Percentiles rank a stretch among this genome's conserved stretches.
These are phyloP conservation scores for Melaleuca quinquenervia DNA, from an alignment of 345 rosid species.

Conservation along the genomic window DNA sequence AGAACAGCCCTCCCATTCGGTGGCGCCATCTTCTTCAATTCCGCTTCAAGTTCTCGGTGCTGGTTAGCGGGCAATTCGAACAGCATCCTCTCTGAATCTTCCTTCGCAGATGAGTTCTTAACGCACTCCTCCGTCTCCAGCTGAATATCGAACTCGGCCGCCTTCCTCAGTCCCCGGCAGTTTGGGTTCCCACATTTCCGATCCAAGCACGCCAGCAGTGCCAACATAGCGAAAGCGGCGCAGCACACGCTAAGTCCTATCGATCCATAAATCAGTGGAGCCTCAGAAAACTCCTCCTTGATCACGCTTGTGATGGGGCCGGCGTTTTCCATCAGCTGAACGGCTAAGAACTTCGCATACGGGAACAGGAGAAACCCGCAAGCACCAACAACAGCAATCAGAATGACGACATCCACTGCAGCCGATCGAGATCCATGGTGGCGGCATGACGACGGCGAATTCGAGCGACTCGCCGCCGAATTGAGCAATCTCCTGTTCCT, in stretches of 20 bases:
- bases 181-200: constrained; percentile 70
- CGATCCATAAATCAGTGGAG: constrained; percentile 59
- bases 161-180: constrained; percentile 79
- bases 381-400: constrained; percentile 64
- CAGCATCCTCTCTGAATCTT: constrained; percentile 39
- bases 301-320: constrained; percentile 31
- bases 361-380: constrained; percentile 74
- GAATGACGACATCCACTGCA: constrained; percentile 55
- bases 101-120: constrained; percentile 37
- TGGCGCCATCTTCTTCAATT: constrained; percentile 16
- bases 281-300: constrained; percentile 51
- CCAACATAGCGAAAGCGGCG: constrained; percentile 56
- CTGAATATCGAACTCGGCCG: constrained; percentile 81
- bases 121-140: constrained; percentile 85
- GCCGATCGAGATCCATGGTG: constrained; percentile 59
- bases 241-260: constrained; percentile 51
- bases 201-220: constrained; percentile 41
- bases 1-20: constrained; percentile 18
- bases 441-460: constrained; percentile 21
- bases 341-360: constrained; percentile 28
- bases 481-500: constrained; percentile 21
- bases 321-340: constrained; percentile 25
- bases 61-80: constrained; percentile 42
- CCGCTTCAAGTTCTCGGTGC: constrained; percentile 7
- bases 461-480: constrained; percentile 21